phyloP scores from a whole-genome alignment of 2,329 filamentous ascomycete genomes.

The Sordariomycetes sp. region DNA sequence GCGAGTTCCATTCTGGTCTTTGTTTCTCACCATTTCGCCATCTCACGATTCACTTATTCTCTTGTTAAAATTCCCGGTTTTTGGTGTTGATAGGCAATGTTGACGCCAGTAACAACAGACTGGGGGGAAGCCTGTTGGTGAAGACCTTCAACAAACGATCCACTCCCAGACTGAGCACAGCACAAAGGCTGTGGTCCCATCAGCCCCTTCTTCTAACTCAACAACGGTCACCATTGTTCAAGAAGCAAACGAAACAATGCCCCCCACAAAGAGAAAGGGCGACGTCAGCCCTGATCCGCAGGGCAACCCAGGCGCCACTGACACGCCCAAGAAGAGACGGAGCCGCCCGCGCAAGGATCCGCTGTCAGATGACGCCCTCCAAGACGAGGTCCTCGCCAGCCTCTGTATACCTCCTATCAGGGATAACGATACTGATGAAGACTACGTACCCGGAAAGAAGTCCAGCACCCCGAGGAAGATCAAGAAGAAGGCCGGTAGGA shows the following conservation, averaged over 20 bases:
- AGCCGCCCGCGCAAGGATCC: neutral
- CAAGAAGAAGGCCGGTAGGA: neutral
- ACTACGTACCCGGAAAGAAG: neutral
- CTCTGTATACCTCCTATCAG: neutral
- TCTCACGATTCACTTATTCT: neutral
- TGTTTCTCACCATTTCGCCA: neutral
- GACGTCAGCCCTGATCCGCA: neutral
- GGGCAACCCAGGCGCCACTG: neutral
- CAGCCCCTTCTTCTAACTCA: neutral
- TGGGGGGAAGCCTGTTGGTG: neutral
- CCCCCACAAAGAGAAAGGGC: neutral
- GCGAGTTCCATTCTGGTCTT: slow-evolving; percentile 10
- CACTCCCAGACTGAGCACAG: neutral
- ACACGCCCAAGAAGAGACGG: neutral
- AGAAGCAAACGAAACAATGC: neutral
- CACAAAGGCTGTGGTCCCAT: neutral
- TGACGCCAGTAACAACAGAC: neutral
- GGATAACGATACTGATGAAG: neutral
- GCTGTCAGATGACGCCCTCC: neutral
- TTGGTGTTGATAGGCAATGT: neutral
- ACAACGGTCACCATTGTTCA: neutral
- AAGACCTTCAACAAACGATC: neutral
- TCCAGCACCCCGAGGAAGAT: neutral
- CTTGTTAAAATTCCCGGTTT: neutral
- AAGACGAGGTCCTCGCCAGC: neutral